These are phyloP conservation scores for Pontederia paniculata DNA, from an alignment of 176 grass and related monocot species.

Conservation along the genomic window DNA sequence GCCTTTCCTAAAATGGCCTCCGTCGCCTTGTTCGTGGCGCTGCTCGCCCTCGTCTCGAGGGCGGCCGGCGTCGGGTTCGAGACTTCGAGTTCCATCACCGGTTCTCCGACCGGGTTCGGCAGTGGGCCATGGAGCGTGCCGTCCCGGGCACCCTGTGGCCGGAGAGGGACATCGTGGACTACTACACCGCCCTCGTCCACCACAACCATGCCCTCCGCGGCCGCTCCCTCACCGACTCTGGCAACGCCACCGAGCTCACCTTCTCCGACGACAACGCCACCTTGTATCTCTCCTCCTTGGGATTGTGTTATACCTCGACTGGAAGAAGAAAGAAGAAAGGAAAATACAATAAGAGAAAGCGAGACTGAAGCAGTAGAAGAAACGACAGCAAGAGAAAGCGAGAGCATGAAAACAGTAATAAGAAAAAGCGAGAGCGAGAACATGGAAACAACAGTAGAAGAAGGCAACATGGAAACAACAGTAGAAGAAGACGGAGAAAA, in stretches of 20 bases:
- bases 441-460: too few species aligned
- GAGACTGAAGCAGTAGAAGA: too few species aligned
- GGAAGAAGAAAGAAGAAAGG: too few species aligned
- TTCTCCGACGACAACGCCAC: slow-evolving; percentile 70
- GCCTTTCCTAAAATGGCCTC: background rate
- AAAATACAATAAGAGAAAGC: too few species aligned
- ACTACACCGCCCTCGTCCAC: slow-evolving; percentile 52
- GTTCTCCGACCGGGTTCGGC: slow-evolving; percentile 53
- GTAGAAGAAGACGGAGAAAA: too few species aligned
- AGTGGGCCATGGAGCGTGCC: slow-evolving; percentile 37
- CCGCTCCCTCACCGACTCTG: slow-evolving; percentile 28
- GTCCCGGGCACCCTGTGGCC: slow-evolving; percentile 33
- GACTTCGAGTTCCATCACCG: slow-evolving; percentile 89
- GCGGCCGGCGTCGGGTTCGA: slow-evolving; percentile 28
- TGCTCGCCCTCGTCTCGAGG: background rate
- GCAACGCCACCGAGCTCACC: slow-evolving; percentile 5
- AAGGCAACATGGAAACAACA: too few species aligned
- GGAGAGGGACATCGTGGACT: slow-evolving; percentile 31
- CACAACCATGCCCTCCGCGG: slow-evolving; percentile 50
- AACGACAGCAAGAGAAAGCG: too few species aligned
- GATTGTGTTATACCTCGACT: too few species aligned
- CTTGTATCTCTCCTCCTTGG: slow-evolving; percentile 26
- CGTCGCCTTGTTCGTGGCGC: background rate
- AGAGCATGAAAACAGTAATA: too few species aligned
- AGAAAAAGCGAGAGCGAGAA: too few species aligned